These are phyloP conservation scores for Amaranthus hypochondriacus DNA, from an alignment of 148 eudicot genomes.

Conservation along the genomic window DNA sequence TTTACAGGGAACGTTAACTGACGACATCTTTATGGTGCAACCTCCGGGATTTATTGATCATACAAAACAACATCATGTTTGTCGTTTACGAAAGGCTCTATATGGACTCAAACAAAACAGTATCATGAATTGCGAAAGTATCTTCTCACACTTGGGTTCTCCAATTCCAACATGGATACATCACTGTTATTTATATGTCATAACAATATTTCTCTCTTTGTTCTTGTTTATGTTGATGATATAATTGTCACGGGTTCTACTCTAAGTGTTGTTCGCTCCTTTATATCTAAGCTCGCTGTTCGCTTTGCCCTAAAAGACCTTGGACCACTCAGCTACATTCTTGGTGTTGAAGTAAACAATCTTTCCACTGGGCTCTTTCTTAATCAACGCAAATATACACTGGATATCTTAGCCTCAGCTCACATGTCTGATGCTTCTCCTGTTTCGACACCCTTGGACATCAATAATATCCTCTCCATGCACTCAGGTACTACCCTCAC, in stretches of 20 bases:
- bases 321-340: neutral
- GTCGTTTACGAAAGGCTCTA: neutral
- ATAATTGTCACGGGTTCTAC: neutral
- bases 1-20: neutral
- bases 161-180: neutral
- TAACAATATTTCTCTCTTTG: neutral
- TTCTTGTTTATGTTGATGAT: neutral
- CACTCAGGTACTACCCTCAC: neutral
- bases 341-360: neutral
- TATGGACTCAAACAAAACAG: constrained; percentile 1
- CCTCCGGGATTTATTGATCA: neutral
- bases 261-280: neutral
- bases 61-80: neutral
- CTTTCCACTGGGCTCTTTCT: neutral
- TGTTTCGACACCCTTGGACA: neutral
- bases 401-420: neutral
- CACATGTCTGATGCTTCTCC: neutral
- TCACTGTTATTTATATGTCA: neutral
- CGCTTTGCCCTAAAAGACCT: neutral
- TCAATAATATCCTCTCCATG: neutral
- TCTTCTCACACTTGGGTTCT: neutral
- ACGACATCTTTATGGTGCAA: neutral
- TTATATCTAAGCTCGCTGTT: neutral
- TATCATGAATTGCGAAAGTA: too few relatives aligned
- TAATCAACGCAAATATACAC: neutral